Evolutionary conservation across 2,329 filamentous ascomycete genomes (phyloP), one percentile per base, ranked within the genome.

Genomic region (Coleophoma crateriformis): DNA sequence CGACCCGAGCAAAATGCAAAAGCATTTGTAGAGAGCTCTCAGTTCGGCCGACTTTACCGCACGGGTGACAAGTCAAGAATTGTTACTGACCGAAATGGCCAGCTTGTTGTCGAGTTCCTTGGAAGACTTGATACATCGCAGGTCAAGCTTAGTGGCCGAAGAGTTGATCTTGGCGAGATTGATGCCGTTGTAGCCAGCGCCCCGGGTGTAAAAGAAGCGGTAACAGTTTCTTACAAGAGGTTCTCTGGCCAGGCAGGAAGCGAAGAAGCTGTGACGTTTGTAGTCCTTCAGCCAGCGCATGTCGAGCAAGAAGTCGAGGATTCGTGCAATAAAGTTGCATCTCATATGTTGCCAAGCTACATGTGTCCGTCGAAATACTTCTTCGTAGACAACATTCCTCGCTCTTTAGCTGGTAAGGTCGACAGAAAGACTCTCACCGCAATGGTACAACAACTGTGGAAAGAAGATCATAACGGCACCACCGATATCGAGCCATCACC

Each of bases 31-130:
- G 32, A 48, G 3, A 51, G 22, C 22, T 14, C 42, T 5, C 17
- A 41, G 39, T 41, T 62, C 54, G 14, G 46, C 33, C 41, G 48
- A 33, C 69, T 84, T n/a, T 85, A 85, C 57, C 12, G 44, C 6
- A 82, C 80, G 0, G 80, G 80, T 0, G 79, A 83, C 52, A 41
- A 41, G 15, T 17, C 22, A 20, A 17, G 39, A 11, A 41, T 41
- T 22, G 39, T 41, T 13, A 41, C 39, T 1, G 15, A 41, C 22
- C 39, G 39, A 13, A 17, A 41, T 20, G 39, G 39, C 3, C 12
- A 41, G 39, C 39, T 13, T 41, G 39, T 41, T 13, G 14, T 41
- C 17, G 39, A 41, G 39, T 41, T 41, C 22, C 39, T 41, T 12
- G 39, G 39, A 7, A 17, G 39, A 20, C 39, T 41, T 19, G 39